Evolutionary conservation across 2,329 filamentous ascomycete species (phyloP), one percentile per base, ranked within the genome.

Genomic region (Paecilomyces formosus): DNA sequence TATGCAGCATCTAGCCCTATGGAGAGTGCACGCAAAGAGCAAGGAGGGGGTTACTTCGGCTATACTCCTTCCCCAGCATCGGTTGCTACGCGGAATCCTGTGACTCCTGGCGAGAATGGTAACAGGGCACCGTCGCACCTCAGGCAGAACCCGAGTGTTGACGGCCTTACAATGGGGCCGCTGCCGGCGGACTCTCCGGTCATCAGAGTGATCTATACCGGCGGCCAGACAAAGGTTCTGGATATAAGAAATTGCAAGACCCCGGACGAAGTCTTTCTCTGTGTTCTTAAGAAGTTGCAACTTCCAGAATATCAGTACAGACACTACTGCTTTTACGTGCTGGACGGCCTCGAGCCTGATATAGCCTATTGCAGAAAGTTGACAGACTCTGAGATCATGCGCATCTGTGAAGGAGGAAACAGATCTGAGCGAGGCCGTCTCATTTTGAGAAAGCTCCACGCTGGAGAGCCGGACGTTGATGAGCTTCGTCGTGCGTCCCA

Each of bases 291-390:
- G 65, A 97, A 97, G 73, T 90, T 96, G 63, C 86, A 87, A 49
- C 82, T 96, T 30, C 89, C 92, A 22, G 92, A 96, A 70, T 90
- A 93, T 62, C 92, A 97, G 68, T 89, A 94, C 71, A 86, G 92
- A 67, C 96, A 95, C 69, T 97, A 96, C 76, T 97, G 92, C 78
- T 97, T 99, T 77, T 97, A 94, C 80, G 88, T 96, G 0, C 81
- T 97, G 59, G 88, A 90, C 64, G 93, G 92, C 55, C 79, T 91
- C 45, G 91, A 97, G 54, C 87, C 92, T 1, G 88, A 94, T 65
- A 88, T 91, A 30, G 84, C 82, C 55, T 86, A 92, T 69, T 95
- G 90, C 72, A 87, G 92, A 60, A 86, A 90, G 55, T 81, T 97
- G 45, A 87, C 88, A 33, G 94, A 99, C 68, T 87, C 86, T 3